phyloP scores from a whole-genome alignment of 1,284 basidiomycete species.

The Sutorius eximius region DNA sequence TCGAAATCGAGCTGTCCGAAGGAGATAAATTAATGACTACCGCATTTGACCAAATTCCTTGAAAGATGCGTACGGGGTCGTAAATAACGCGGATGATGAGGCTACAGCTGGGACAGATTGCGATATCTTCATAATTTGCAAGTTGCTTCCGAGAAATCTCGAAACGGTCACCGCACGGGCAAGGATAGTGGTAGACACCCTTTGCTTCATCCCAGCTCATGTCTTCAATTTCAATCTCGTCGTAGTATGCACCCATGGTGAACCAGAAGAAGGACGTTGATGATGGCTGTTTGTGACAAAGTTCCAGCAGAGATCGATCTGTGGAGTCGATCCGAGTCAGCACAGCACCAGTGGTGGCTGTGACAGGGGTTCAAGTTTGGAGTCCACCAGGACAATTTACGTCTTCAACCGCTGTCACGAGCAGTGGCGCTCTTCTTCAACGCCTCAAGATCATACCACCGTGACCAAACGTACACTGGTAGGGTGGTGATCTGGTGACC shows the following conservation, averaged over 20 bases:
- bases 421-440: neutral
- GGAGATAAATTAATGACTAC: neutral
- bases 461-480: neutral
- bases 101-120: constrained; percentile 97
- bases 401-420: neutral
- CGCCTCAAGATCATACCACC: neutral
- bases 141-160: constrained; percentile 92
- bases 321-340: neutral
- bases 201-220: constrained; percentile 89
- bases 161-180: constrained; percentile 97
- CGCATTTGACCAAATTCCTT: neutral
- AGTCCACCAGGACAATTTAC: neutral
- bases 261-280: neutral
- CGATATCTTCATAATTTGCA: constrained; percentile 89
- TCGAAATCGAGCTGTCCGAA: constrained; percentile 65
- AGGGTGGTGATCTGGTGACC: neutral
- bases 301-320: neutral
- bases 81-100: constrained; percentile 92
- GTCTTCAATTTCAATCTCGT: constrained; percentile 95
- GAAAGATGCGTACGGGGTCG: constrained; percentile 76
- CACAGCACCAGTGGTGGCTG: neutral
- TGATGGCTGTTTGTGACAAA: neutral
- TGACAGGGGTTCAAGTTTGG: neutral
- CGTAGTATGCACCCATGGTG: constrained; percentile 80
- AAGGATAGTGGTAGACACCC: constrained; percentile 91